These are phyloP conservation scores for Rhizopus microsporus DNA, from an alignment of 371 early-diverging fungal species.

Conservation along the genomic window DNA sequence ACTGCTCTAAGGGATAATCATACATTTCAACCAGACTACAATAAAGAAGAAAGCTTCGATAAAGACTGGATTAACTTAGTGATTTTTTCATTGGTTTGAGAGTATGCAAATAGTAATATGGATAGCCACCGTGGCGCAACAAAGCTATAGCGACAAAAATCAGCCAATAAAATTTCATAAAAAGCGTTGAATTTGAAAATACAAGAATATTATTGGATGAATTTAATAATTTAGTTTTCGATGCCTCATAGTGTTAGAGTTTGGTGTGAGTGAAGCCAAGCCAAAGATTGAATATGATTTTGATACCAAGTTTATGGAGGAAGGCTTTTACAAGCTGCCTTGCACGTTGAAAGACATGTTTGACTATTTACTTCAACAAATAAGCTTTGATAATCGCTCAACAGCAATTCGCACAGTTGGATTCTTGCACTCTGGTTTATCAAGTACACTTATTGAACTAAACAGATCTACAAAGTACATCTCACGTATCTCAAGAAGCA, in stretches of 20 bases:
- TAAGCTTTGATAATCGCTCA: conserved; percentile 9
- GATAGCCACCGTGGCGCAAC: background rate
- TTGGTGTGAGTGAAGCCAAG: conserved; percentile 16
- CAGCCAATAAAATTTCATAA: no score
- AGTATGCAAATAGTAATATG: conserved; percentile 7
- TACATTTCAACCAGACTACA: conserved; percentile 5
- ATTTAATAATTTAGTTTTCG: no score
- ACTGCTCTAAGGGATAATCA: conserved; percentile 7
- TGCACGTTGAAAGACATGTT: conserved; percentile 4
- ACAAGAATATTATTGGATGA: no score
- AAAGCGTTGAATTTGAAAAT: no score
- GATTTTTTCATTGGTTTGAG: conserved; percentile 5
- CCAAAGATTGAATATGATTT: conserved; percentile 7
- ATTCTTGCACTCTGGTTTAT: conserved; percentile 9
- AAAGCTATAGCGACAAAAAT: background rate
- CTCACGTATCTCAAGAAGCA: conserved; percentile 16
- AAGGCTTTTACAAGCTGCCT: conserved; percentile 17
- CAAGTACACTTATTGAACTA: conserved; percentile 10
- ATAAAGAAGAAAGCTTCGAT: conserved; percentile 5
- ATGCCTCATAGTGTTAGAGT: conserved; percentile 3
- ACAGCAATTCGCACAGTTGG: conserved; percentile 12
- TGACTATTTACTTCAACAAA: conserved; percentile 2
- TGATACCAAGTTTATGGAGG: conserved; percentile 15
- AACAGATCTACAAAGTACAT: conserved; percentile 14
- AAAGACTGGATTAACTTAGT: conserved; percentile 3